These are phyloP conservation scores for Pugionium dolabratum DNA, from an alignment of 345 rosid species.

Conservation along the genomic window DNA sequence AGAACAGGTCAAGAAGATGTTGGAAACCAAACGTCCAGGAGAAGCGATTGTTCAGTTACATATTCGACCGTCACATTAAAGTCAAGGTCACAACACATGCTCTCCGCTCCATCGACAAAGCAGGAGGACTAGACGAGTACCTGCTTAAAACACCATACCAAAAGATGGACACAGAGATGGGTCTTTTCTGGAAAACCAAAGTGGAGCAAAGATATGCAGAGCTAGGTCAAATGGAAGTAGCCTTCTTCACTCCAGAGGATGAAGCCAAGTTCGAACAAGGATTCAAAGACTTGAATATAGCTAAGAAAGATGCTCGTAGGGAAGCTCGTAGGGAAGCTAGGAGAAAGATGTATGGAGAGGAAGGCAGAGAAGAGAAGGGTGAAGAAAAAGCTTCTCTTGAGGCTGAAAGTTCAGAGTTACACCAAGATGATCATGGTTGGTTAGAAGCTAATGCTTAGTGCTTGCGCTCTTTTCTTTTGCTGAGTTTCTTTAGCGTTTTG, in stretches of 20 bases:
- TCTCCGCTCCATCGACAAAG: slow-evolving; percentile 96
- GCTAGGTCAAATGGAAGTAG: slow-evolving; percentile 75
- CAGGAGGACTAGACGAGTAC: slow-evolving; percentile 97
- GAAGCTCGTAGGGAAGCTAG: slow-evolving; percentile 70
- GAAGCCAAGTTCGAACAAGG: slow-evolving; percentile 77
- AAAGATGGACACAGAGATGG: slow-evolving; percentile 93
- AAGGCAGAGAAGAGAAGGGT: slow-evolving; percentile 38
- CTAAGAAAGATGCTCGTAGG: slow-evolving; percentile 64
- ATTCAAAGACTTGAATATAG: slow-evolving; percentile 70
- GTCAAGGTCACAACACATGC: slow-evolving; percentile 93
- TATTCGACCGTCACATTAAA: slow-evolving; percentile 81
- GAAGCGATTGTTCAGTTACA: slow-evolving; percentile 89
- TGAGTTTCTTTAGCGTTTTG: slow-evolving; percentile 24
- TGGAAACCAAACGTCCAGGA: slow-evolving; percentile 97
- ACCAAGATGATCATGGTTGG: slow-evolving; percentile 42
- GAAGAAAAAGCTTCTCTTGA: slow-evolving; percentile 37
- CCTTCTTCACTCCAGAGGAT: slow-evolving; percentile 69
- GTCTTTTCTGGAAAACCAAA: slow-evolving; percentile 88
- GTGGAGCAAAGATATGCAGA: slow-evolving; percentile 86
- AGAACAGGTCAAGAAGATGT: slow-evolving; percentile 64
- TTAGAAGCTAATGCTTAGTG: slow-evolving; percentile 52
- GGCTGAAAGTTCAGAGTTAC: slow-evolving; percentile 40
- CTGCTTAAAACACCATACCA: slow-evolving; percentile 89
- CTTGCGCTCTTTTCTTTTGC: slow-evolving; percentile 17
- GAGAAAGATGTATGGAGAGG: slow-evolving; percentile 51